Percentiles rank a stretch among this genome's conserved stretches.
Conservation (phyloP, 2,329 filamentous ascomycete species). For the Colletotrichum sp. region DNA sequence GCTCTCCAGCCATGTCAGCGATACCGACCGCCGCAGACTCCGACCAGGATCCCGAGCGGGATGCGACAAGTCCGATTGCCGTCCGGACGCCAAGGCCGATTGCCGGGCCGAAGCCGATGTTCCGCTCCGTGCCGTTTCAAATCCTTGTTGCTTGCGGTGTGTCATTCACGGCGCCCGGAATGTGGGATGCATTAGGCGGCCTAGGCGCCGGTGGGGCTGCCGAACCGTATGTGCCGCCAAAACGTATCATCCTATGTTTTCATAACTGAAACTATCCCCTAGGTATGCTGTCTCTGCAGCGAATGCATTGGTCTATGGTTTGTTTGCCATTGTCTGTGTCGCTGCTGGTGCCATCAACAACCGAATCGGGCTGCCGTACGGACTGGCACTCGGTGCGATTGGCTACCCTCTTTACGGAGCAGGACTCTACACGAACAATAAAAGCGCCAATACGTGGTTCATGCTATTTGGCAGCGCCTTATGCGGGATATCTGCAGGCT, state of each 20-base stretch:
- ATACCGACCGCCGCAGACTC: not conserved
- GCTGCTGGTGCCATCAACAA: conserved; percentile 5
- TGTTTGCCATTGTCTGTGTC: conserved; percentile 3
- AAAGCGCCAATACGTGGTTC: conserved; percentile 58
- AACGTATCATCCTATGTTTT: not conserved
- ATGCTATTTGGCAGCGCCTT: conserved; percentile 64
- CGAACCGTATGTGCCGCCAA: not conserved
- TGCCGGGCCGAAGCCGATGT: not conserved
- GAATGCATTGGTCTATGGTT: not conserved
- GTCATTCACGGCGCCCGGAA: conserved; percentile 2
- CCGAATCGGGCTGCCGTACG: not conserved
- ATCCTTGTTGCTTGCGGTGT: conserved; percentile 2
- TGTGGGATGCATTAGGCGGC: conserved; percentile 10
- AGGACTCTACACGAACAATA: conserved; percentile 1
- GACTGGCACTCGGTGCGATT: not conserved
- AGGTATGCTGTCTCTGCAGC: not conserved
- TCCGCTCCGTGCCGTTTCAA: conserved; percentile 7
- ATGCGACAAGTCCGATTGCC: not conserved
- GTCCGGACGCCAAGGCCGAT: not conserved
- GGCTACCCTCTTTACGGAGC: conserved; percentile 1
- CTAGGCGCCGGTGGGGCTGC: conserved; percentile 3
- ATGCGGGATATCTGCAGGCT: conserved; percentile 43
- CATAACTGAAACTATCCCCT: not conserved
- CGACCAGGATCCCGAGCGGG: not conserved
- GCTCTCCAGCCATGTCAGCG: not conserved